Evolutionary conservation across 108 stramenopile genomes (phyloP), one percentile per base, ranked within the genome.

Genomic region (Schizochytrium sp.): DNA sequence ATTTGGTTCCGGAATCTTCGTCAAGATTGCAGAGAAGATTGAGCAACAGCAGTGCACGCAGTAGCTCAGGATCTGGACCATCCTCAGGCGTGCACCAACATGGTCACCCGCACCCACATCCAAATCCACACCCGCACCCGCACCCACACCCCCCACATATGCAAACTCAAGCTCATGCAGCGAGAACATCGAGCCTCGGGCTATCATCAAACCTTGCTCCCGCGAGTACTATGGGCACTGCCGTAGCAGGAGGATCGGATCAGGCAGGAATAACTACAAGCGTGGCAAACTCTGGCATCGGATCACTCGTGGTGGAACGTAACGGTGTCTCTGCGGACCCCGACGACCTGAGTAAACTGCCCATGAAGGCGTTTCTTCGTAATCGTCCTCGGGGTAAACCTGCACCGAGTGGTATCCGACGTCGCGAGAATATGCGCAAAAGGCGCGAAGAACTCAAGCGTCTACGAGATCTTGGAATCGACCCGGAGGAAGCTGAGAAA

Each of bases 281-380:
- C 64, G 0, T 44, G 28, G 64, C 28, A 44, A 8, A 8, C 64
- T 38, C 64, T 15, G 10, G 7, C 42, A 69, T 38, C 64, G 64
- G 12, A 44, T 69, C 64, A 0, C 8, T 69, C 28, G 64, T 69
- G 19, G 64, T 44, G 64, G 44, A 38, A 1, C 10, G 64, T 44
- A 69, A 44, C 64, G 64, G 44, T 10, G 19, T 28, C 28, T 28
- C 64, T 7, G 64, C 64, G 12, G 64, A 69, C 2, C 64, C 64
- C 2, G 28, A 69, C 28, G 64, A 69, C 64, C 28, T 69, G 64
- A 69, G 64, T 44, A 69, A 83, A 50, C 47, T 83, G 3, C 76
- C 50, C 76, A 83, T 83, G 76, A 83, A 83, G 47, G 76, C 47
- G 13, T 83, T 83, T 50, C 76, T 83, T 5, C 47, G 53, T 1